These are phyloP conservation scores for Phytophthora fragariaefolia DNA, from an alignment of 352 stramenopile genomes.

Conservation along the genomic window DNA sequence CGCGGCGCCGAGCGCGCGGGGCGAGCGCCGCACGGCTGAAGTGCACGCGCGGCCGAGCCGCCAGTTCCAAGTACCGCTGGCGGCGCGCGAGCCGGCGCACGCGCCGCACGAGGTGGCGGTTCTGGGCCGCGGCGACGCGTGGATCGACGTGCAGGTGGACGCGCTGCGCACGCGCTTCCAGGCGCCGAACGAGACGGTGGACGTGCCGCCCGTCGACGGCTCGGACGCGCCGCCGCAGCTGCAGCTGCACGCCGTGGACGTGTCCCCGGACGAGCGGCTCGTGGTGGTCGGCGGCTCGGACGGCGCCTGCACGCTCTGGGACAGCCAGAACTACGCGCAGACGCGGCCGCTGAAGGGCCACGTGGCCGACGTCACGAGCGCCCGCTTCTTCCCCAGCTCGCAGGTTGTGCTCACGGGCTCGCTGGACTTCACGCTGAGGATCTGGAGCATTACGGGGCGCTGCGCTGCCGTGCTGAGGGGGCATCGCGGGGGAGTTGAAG, in stretches of 20 bases:
- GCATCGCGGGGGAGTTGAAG: slow-evolving; percentile 61
- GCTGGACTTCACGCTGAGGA: slow-evolving; percentile 76
- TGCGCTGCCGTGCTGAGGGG: slow-evolving; percentile 70
- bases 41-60: slow-evolving; percentile 36
- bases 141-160: slow-evolving; percentile 54
- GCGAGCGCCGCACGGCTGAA: slow-evolving; percentile 15
- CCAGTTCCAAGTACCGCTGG: slow-evolving; percentile 54
- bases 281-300: slow-evolving; percentile 63
- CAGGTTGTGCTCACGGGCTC: slow-evolving; percentile 74
- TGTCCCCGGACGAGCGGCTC: slow-evolving; percentile 56
- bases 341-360: slow-evolving; percentile 56
- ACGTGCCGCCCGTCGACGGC: slow-evolving; percentile 24
- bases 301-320: slow-evolving; percentile 60
- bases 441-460: slow-evolving; percentile 62
- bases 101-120: slow-evolving; percentile 45
- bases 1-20: slow-evolving; percentile 16
- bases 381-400: slow-evolving; percentile 74
- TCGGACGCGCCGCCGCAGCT: slow-evolving; percentile 3
- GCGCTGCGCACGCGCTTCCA: slow-evolving; percentile 60
- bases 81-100: background rate
- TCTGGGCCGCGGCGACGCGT: slow-evolving; percentile 39
- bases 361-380: slow-evolving; percentile 62
- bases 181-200: slow-evolving; percentile 46
- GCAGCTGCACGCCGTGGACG: slow-evolving; percentile 61
- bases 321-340: slow-evolving; percentile 36